phyloP scores from a whole-genome alignment of 495 filamentous ascomycete species.

The Platismatia glauca region DNA sequence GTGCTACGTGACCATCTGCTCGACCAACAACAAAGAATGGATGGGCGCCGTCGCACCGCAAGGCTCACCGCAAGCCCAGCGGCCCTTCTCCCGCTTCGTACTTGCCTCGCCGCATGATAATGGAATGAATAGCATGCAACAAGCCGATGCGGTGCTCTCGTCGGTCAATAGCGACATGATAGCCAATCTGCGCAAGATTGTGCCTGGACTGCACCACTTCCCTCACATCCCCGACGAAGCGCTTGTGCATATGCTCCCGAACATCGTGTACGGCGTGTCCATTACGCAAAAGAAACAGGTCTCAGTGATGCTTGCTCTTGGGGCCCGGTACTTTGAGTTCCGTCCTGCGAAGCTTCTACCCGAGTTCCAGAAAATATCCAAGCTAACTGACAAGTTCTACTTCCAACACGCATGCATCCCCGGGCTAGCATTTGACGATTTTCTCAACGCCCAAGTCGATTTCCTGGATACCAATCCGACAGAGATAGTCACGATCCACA shows the following conservation, averaged over 20 bases:
- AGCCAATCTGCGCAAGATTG: not conserved
- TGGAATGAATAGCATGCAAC: constrained; percentile 49
- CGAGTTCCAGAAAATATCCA: constrained; percentile 27
- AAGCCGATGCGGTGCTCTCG: constrained; percentile 6
- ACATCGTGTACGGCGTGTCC: constrained; percentile 43
- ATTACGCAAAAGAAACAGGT: constrained; percentile 47
- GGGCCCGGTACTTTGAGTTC: constrained; percentile 49
- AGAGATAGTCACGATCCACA: constrained; percentile 45
- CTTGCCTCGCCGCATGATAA: constrained; percentile 42
- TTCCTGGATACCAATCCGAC: constrained; percentile 38
- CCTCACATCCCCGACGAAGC: constrained; percentile 14
- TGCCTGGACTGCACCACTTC: not conserved
- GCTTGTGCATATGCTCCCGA: constrained; percentile 36
- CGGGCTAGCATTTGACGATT: constrained; percentile 42
- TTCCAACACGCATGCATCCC: constrained; percentile 48
- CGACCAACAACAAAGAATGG: constrained; percentile 36
- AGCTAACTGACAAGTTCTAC: constrained; percentile 39
- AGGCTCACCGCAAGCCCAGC: constrained; percentile 33
- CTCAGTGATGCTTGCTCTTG: constrained; percentile 37
- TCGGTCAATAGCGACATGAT: constrained; percentile 2
- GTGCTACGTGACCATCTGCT: constrained; percentile 43
- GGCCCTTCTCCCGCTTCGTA: constrained; percentile 39
- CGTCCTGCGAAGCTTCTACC: constrained; percentile 42
- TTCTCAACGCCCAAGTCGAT: constrained; percentile 35
- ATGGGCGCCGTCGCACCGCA: constrained; percentile 37